Conservation (phyloP, 495 filamentous ascomycete species). For the Neurospora discreta region DNA sequence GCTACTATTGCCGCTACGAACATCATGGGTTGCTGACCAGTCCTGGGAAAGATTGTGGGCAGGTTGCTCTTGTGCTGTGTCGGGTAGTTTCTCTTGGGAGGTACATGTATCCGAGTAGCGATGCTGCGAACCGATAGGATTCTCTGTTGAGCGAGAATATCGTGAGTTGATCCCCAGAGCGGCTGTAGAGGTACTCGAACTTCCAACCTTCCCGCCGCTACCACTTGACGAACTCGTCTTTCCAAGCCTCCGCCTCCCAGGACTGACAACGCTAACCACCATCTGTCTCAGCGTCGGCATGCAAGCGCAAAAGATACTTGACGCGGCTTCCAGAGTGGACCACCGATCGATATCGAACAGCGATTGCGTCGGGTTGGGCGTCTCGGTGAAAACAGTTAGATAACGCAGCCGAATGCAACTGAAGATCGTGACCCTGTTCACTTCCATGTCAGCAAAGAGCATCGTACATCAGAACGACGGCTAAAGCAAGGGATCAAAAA, state of each 20-base stretch:
- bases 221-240: background rate
- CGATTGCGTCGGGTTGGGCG: background rate
- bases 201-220: background rate
- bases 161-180: background rate
- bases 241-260: background rate
- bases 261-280: background rate
- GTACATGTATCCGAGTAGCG: background rate
- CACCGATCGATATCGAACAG: background rate
- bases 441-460: background rate
- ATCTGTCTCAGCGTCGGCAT: background rate
- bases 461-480: background rate
- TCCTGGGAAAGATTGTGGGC: background rate
- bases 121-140: background rate
- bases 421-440: background rate
- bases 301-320: background rate
- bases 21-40: background rate
- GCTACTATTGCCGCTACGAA: background rate
- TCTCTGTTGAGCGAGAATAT: background rate
- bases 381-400: background rate
- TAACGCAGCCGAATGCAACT: background rate
- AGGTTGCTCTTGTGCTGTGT: background rate
- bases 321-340: background rate
- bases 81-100: background rate
- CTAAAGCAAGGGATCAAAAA: background rate
- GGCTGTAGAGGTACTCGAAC: background rate